Conservation (phyloP, 768 basidiomycete genomes). For the Amanita exitialis region DNA sequence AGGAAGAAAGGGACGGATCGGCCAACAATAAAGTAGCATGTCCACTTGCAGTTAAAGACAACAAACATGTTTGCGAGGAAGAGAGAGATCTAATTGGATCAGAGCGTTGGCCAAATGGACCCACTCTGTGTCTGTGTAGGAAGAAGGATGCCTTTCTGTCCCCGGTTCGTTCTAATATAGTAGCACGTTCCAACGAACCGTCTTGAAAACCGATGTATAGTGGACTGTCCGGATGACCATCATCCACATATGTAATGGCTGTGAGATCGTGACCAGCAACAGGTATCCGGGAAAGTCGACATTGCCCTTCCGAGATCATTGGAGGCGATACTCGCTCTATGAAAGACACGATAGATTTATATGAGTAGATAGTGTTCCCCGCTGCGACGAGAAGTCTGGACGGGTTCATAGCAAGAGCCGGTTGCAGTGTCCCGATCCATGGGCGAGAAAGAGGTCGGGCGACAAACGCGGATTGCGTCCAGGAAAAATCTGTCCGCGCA, state of each 20-base stretch:
- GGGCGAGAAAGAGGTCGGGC: slow-evolving; percentile 54
- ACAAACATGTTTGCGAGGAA: slow-evolving; percentile 28
- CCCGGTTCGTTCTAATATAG: slow-evolving; percentile 12
- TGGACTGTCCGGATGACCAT: slow-evolving; percentile 30
- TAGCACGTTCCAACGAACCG: slow-evolving; percentile 43
- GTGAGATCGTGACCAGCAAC: slow-evolving; percentile 39
- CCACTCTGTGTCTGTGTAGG: slow-evolving; percentile 12
- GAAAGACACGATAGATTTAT: slow-evolving; percentile 29
- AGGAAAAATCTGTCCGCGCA: slow-evolving; percentile 39
- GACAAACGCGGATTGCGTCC: slow-evolving; percentile 40
- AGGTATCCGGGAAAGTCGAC: not conserved
- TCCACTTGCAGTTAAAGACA: slow-evolving; percentile 53
- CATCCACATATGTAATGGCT: slow-evolving; percentile 36
- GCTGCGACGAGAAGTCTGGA: slow-evolving; percentile 54
- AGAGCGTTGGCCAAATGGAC: slow-evolving; percentile 19
- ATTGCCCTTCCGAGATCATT: not conserved
- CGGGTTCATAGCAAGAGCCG: slow-evolving; percentile 42
- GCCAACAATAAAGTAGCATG: slow-evolving; percentile 29
- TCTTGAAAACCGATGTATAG: slow-evolving; percentile 51
- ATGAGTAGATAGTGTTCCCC: slow-evolving; percentile 47
- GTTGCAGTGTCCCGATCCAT: slow-evolving; percentile 49
- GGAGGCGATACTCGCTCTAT: slow-evolving; percentile 24
- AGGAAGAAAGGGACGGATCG: slow-evolving; percentile 13
- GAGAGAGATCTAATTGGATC: slow-evolving; percentile 51
- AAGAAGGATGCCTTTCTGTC: slow-evolving; percentile 4